Evolutionary conservation across 345 rosid species (phyloP).

Genomic region (Geranium brycei): DNA sequence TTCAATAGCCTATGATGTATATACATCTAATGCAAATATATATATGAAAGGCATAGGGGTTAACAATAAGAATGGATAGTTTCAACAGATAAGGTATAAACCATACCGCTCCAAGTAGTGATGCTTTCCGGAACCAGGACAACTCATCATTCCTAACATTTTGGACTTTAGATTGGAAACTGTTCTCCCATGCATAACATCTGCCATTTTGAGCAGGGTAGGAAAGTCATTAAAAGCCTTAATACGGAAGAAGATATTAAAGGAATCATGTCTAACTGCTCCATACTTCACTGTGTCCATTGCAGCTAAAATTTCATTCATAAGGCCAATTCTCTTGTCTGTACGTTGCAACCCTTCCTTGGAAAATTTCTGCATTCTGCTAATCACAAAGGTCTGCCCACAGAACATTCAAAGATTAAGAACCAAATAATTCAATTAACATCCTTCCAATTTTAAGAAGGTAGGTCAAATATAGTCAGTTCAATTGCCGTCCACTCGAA

Average conservation of each 20-base stretch:
- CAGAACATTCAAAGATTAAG: slow-evolving; percentile 5
- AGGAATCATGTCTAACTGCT: slow-evolving; percentile 5
- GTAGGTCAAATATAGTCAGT: too few species aligned
- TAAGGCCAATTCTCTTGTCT: slow-evolving; percentile 92
- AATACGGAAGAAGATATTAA: not conserved
- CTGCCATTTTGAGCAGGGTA: slow-evolving; percentile 21
- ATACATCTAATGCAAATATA: too few species aligned
- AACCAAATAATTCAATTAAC: not conserved
- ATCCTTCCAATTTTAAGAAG: not conserved
- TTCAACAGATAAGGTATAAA: slow-evolving; percentile 4
- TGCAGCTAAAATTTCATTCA: slow-evolving; percentile 97
- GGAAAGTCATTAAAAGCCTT: not conserved
- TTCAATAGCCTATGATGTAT: not conserved
- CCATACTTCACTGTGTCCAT: slow-evolving; percentile 97
- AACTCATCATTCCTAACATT: slow-evolving; percentile 68
- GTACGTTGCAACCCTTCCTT: slow-evolving; percentile 97
- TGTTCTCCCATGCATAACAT: slow-evolving; percentile 97
- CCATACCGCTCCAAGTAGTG: slow-evolving; percentile 79
- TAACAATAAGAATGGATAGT: not conserved
- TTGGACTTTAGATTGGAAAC: slow-evolving; percentile 86
- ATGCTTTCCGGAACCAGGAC: slow-evolving; percentile 93
- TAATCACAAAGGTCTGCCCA: slow-evolving; percentile 71
- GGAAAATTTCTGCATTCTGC: slow-evolving; percentile 77
- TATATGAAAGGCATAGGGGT: not conserved
- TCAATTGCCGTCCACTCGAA: too few species aligned